phyloP scores from a whole-genome alignment of 768 basidiomycete genomes.

The Cytidiella melzeri region DNA sequence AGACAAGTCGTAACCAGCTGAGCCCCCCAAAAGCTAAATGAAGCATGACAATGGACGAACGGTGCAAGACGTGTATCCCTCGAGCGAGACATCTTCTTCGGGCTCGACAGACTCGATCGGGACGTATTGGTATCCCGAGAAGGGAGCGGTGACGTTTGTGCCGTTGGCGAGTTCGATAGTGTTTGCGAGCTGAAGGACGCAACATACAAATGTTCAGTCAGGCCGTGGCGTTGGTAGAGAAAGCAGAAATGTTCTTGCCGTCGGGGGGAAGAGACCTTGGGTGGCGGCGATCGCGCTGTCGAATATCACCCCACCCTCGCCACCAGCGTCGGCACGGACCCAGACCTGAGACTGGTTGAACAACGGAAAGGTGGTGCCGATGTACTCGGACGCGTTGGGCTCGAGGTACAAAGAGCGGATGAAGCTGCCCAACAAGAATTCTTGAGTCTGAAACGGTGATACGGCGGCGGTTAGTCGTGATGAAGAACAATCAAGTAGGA shows the following conservation, averaged over 20 bases:
- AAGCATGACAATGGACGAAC: conserved; percentile 11
- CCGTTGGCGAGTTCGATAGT: conserved; percentile 9
- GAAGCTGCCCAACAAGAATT: conserved; percentile 47
- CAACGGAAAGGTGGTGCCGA: conserved; percentile 27
- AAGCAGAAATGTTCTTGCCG: neutral
- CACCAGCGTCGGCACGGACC: conserved; percentile 62
- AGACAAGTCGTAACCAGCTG: neutral
- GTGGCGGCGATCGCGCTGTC: conserved; percentile 62
- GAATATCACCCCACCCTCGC: conserved; percentile 60
- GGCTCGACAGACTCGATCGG: conserved; percentile 22
- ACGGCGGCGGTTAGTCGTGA: no score
- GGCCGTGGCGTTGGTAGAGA: neutral
- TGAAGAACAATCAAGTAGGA: neutral
- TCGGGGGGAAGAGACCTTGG: conserved; percentile 59
- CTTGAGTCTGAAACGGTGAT: conserved; percentile 39
- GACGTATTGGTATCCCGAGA: conserved; percentile 8
- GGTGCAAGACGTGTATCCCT: conserved; percentile 19
- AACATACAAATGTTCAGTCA: neutral
- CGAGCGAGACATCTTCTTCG: conserved; percentile 19
- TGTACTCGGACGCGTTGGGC: conserved; percentile 44
- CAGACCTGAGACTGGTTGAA: conserved; percentile 35
- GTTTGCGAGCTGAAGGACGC: neutral
- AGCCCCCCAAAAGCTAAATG: neutral
- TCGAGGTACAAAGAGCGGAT: conserved; percentile 52
- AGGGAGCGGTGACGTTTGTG: neutral